Conservation (phyloP, 805 yeast genomes). For the Yamadazyma philogaea region DNA sequence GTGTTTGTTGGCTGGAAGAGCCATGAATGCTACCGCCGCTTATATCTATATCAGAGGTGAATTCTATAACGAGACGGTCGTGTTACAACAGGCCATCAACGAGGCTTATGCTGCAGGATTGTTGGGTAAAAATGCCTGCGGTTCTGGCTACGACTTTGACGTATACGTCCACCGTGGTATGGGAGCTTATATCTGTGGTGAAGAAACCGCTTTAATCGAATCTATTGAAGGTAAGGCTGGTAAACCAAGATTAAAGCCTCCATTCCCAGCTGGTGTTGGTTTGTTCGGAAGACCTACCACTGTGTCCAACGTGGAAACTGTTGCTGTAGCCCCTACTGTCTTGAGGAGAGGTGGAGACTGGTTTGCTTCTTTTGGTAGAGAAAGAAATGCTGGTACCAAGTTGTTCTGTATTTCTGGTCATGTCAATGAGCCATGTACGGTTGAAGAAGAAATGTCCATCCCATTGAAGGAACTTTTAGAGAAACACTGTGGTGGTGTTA, state of each 20-base stretch:
- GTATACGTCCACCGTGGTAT: conserved; percentile 85
- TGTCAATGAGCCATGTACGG: conserved; percentile 89
- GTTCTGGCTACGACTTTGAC: conserved; percentile 81
- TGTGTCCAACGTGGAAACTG: conserved; percentile 88
- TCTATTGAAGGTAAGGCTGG: conserved; percentile 91
- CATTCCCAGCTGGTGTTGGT: conserved; percentile 94
- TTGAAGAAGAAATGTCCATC: conserved; percentile 91
- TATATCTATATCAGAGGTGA: conserved; percentile 90
- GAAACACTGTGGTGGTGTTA: conserved; percentile 86
- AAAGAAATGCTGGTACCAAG: conserved; percentile 80
- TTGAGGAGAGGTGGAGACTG: conserved; percentile 86
- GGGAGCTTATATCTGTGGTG: conserved; percentile 94
- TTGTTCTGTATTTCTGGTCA: conserved; percentile 86
- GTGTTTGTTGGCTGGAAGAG: conserved; percentile 85
- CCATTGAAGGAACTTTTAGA: conserved; percentile 80
- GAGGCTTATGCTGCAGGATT: conserved; percentile 82
- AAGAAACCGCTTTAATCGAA: conserved; percentile 87
- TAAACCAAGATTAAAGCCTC: conserved; percentile 90
- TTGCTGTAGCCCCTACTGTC: conserved; percentile 86
- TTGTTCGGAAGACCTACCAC: conserved; percentile 88
- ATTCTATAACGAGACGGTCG: conserved; percentile 76
- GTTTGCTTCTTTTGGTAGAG: conserved; percentile 83
- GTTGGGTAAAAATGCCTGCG: conserved; percentile 83
- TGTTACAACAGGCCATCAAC: conserved; percentile 76
- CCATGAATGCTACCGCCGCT: conserved; percentile 91